Evolutionary conservation across 306 rosid species (phyloP).

Genomic region (Quercus rubra): DNA sequence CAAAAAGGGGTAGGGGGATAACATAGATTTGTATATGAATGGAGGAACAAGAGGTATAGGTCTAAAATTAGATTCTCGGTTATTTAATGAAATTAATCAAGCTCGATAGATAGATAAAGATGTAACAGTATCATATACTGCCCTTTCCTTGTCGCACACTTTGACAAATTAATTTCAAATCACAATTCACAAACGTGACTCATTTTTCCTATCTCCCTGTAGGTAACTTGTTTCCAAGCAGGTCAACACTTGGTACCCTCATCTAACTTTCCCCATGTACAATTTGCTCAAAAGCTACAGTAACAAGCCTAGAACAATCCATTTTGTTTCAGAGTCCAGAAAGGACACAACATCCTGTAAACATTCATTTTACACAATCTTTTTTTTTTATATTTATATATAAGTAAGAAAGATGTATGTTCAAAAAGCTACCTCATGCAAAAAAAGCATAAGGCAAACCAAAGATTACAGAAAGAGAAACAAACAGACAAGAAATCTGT

Average conservation of each 20-base stretch:
- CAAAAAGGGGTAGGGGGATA: background rate
- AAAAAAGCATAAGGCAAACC: too few species aligned
- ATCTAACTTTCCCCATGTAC: background rate
- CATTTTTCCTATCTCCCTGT: too few species aligned
- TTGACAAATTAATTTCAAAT: background rate
- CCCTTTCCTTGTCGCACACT: background rate
- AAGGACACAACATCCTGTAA: background rate
- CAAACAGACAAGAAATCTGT: too few species aligned
- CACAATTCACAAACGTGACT: background rate
- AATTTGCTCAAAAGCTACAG: background rate
- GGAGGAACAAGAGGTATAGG: background rate
- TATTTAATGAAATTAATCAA: background rate
- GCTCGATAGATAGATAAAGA: background rate
- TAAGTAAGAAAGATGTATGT: too few species aligned
- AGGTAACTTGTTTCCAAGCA: too few species aligned
- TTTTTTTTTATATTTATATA: too few species aligned
- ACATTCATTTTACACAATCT: background rate
- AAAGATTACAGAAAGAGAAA: too few species aligned
- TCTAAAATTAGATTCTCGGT: background rate
- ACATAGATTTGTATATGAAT: background rate
- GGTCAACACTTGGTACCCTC: too few species aligned
- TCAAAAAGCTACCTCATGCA: too few species aligned
- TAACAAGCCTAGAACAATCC: background rate
- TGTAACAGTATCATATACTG: background rate
- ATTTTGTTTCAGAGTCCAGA: background rate